Evolutionary conservation across 306 rosid genomes (phyloP).

Genomic region (Gleditsia sinensis): DNA sequence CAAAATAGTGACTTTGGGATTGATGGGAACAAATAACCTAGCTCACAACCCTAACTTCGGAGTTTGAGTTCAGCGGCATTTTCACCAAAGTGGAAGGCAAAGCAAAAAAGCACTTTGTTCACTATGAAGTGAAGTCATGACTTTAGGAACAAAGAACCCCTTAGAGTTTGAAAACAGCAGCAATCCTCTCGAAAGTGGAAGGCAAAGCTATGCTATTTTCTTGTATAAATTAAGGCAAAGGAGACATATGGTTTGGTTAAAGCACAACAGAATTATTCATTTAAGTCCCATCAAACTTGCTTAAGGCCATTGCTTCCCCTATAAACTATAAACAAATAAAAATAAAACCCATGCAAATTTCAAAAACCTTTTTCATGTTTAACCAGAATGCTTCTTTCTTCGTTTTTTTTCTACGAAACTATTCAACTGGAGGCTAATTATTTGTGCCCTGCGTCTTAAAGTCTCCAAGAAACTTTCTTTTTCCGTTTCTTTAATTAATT

Average conservation of each 20-base stretch:
- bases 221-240: slow-evolving; percentile 17
- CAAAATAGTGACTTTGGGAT: slow-evolving; percentile 22
- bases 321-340: not conserved
- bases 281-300: slow-evolving; percentile 43
- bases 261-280: slow-evolving; percentile 58
- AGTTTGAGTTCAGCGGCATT: slow-evolving; percentile 33
- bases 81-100: slow-evolving; percentile 32
- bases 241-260: slow-evolving; percentile 65
- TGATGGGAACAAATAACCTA: slow-evolving; percentile 11
- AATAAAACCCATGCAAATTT: not conserved
- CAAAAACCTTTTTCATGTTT: slow-evolving; percentile 1
- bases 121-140: not conserved
- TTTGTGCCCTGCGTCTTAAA: slow-evolving; percentile 15
- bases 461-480: slow-evolving; percentile 18
- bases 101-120: not conserved
- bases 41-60: slow-evolving; percentile 23
- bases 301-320: slow-evolving; percentile 13
- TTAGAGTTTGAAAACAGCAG: not conserved
- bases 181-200: slow-evolving; percentile 38
- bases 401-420: not conserved
- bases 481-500: not conserved
- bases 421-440: not conserved
- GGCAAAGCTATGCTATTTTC: slow-evolving; percentile 39
- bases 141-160: not conserved
- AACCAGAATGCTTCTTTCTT: not conserved